phyloP scores from a whole-genome alignment of 2,329 filamentous ascomycete species.

The Drechslerella stenobrocha region DNA sequence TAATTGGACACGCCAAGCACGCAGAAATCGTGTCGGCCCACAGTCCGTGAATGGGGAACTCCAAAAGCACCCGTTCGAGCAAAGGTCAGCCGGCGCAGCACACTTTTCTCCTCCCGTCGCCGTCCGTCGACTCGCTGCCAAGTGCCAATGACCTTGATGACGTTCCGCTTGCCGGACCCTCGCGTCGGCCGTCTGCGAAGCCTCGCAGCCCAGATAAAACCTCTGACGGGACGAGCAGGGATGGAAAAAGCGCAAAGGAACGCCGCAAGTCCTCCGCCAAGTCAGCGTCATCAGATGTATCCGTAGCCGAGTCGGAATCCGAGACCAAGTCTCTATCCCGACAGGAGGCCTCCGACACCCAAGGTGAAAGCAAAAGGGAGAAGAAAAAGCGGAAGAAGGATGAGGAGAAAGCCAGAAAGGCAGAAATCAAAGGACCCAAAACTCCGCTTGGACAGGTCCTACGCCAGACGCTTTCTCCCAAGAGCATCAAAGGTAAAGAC shows the following conservation, averaged over 20 bases:
- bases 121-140: constrained; percentile 19
- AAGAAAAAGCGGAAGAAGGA: constrained; percentile 7
- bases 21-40: background rate
- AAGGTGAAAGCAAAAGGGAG: constrained; percentile 2
- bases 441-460: constrained; percentile 10
- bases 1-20: too few relatives aligned
- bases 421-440: constrained; percentile 1
- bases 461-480: constrained; percentile 26
- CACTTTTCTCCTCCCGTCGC: constrained; percentile 23
- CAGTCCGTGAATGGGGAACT: constrained; percentile 16
- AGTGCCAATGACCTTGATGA: constrained; percentile 20
- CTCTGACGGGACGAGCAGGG: constrained; percentile 4
- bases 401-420: too few relatives aligned
- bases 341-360: constrained; percentile 1
- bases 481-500: constrained; percentile 5
- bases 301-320: background rate
- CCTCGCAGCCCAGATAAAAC: background rate
- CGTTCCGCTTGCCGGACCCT: constrained; percentile 10
- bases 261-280: background rate
- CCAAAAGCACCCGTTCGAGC: constrained; percentile 2
- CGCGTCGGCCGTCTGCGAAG: constrained; percentile 2
- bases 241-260: constrained; percentile 13
- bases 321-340: constrained; percentile 3
- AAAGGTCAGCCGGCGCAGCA: background rate
- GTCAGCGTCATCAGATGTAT: background rate